phyloP scores from a whole-genome alignment of 441 rosid genomes.

The Adansonia rubrostipa region DNA sequence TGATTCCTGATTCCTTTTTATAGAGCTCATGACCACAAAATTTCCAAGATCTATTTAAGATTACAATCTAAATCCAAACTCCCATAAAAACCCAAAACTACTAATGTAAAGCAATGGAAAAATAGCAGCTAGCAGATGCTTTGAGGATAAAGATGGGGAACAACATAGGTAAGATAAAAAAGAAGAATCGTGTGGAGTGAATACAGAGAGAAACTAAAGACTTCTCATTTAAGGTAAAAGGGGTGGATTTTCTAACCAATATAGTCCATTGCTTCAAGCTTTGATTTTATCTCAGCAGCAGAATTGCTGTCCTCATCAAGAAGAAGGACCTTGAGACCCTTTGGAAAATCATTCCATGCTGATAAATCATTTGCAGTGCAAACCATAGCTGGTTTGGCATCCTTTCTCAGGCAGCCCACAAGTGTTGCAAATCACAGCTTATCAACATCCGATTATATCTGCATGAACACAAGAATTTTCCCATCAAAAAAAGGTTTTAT shows the following conservation, averaged over 20 bases:
- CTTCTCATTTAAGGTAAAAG: conserved; percentile 26
- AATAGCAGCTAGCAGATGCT: conserved; percentile 18
- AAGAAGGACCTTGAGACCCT: conserved; percentile 92
- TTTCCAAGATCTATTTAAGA: conserved; percentile 18
- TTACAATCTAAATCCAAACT: conserved; percentile 28
- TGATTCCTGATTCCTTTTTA: conserved; percentile 19
- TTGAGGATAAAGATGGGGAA: conserved; percentile 25
- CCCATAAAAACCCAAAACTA: conserved; percentile 3
- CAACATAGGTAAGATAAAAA: conserved; percentile 1
- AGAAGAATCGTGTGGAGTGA: conserved; percentile 24
- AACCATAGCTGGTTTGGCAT: conserved; percentile 99
- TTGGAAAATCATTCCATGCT: conserved; percentile 91
- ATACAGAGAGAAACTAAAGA: conserved; percentile 21
- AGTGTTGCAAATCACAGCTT: conserved; percentile 37
- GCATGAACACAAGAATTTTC: conserved; percentile 34
- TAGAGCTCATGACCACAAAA: conserved; percentile 17
- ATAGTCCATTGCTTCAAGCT: conserved; percentile 90
- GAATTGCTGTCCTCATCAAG: conserved; percentile 65
- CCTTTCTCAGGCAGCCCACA: conserved; percentile 71
- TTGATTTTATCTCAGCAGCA: conserved; percentile 67
- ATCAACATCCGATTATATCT: conserved; percentile 39
- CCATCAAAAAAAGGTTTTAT: not conserved
- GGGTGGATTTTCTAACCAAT: conserved; percentile 58
- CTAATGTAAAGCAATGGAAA: conserved; percentile 22
- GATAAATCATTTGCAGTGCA: conserved; percentile 81